Percentiles rank a stretch among this genome's conserved stretches.
phyloP scores from a whole-genome alignment of 1,139 yeast species.

The Pichia sp. region DNA sequence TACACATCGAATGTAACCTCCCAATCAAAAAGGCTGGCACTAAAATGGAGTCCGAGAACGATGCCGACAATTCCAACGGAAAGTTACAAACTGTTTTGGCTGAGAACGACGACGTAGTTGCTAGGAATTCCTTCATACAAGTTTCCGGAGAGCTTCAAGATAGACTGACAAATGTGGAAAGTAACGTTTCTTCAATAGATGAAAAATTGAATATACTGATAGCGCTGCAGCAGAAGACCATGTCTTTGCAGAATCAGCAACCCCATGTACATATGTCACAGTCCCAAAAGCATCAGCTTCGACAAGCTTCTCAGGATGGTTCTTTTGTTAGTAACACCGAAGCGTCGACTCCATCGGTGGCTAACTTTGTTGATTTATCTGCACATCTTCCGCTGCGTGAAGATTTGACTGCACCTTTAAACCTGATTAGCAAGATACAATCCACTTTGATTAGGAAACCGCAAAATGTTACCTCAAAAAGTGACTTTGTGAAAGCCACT shows the following conservation, averaged over 20 bases:
- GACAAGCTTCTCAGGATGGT: slow-evolving; percentile 7
- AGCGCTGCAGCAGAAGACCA: not conserved
- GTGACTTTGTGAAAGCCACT: slow-evolving; percentile 29
- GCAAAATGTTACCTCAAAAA: slow-evolving; percentile 27
- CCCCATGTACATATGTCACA: not conserved
- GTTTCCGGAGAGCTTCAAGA: not conserved
- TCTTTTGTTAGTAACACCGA: slow-evolving; percentile 5
- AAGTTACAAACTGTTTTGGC: not conserved
- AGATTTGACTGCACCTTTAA: slow-evolving; percentile 36
- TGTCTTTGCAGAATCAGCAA: not conserved
- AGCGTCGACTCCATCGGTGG: slow-evolving; percentile 3
- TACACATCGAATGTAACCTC: slow-evolving; percentile 44
- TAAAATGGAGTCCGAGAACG: not conserved
- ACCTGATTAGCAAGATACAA: slow-evolving; percentile 41
- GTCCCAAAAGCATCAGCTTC: not conserved
- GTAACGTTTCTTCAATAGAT: not conserved
- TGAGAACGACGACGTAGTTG: not conserved
- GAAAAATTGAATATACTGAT: slow-evolving; percentile 1
- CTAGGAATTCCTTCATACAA: not conserved
- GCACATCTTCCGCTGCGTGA: slow-evolving; percentile 10
- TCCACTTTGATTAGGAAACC: slow-evolving; percentile 23
- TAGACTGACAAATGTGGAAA: not conserved
- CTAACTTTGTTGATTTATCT: slow-evolving; percentile 3
- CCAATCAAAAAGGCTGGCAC: slow-evolving; percentile 17
- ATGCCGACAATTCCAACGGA: not conserved